Evolutionary conservation across 2,329 filamentous ascomycete genomes (phyloP).

Genomic region (Trichophyton simii): DNA sequence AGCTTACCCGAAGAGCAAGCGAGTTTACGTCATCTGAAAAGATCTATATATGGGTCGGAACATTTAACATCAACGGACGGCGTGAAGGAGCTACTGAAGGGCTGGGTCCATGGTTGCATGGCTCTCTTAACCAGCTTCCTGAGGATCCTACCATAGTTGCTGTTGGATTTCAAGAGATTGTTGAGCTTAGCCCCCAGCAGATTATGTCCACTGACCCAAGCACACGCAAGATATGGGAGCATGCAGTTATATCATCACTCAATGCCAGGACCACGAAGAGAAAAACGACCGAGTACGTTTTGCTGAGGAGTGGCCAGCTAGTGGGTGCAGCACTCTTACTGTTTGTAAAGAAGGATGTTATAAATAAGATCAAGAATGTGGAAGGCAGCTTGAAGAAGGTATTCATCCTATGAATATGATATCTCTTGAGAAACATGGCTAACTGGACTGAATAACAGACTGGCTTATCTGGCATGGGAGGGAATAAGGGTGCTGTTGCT

Average conservation of each 20-base stretch:
- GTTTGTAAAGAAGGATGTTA: constrained; percentile 67
- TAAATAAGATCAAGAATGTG: constrained; percentile 84
- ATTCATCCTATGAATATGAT: constrained; percentile 9
- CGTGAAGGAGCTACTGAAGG: constrained; percentile 67
- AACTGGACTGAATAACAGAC: constrained; percentile 37
- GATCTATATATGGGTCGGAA: constrained; percentile 74
- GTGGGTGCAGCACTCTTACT: constrained; percentile 88
- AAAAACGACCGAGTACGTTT: constrained; percentile 67
- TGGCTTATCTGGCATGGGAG: constrained; percentile 90
- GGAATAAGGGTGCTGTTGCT: constrained; percentile 94
- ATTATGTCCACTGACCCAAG: constrained; percentile 97
- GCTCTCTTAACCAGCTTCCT: constrained; percentile 42
- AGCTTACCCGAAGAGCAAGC: constrained; percentile 51
- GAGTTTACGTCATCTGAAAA: constrained; percentile 65
- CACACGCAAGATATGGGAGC: constrained; percentile 75
- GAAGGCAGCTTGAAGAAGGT: constrained; percentile 89
- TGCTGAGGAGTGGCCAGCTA: constrained; percentile 82
- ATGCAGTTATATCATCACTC: constrained; percentile 61
- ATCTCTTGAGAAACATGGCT: neutral
- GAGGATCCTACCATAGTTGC: constrained; percentile 72
- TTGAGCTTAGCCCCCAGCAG: constrained; percentile 93
- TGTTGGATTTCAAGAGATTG: constrained; percentile 93
- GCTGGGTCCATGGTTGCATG: constrained; percentile 71
- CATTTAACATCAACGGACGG: constrained; percentile 88
- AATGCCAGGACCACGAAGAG: constrained; percentile 56